These are phyloP conservation scores for Candolleomyces eurysporus DNA, from an alignment of 768 basidiomycete species.

Conservation along the genomic window DNA sequence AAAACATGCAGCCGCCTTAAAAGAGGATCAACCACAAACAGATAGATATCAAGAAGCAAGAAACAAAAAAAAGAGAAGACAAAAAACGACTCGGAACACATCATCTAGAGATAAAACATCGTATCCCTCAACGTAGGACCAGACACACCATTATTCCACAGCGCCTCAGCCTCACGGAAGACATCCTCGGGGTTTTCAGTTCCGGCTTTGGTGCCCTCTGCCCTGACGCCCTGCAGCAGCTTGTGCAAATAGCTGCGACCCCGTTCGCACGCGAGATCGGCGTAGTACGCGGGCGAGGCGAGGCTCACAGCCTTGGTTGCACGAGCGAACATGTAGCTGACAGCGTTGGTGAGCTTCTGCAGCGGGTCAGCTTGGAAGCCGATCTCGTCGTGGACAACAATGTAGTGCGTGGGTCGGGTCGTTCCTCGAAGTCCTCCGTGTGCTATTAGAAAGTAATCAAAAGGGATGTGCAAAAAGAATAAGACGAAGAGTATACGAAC, in stretches of 20 bases:
- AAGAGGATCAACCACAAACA: no score
- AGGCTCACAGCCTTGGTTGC: constrained; percentile 87
- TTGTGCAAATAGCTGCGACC: constrained; percentile 78
- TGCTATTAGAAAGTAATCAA: constrained; percentile 32
- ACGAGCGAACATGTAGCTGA: constrained; percentile 79
- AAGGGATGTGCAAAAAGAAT: neutral
- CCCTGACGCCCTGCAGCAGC: constrained; percentile 52
- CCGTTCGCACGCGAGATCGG: constrained; percentile 63
- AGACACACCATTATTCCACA: constrained; percentile 59
- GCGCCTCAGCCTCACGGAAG: constrained; percentile 45
- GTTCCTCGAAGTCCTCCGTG: constrained; percentile 76
- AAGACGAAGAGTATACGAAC: constrained; percentile 19
- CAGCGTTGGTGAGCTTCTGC: constrained; percentile 66
- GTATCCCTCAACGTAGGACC: constrained; percentile 54
- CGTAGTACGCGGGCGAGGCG: constrained; percentile 79
- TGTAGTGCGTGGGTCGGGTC: constrained; percentile 76
- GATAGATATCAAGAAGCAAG: no score
- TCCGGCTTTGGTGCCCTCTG: constrained; percentile 11
- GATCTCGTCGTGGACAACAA: constrained; percentile 79
- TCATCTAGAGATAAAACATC: constrained; percentile 62
- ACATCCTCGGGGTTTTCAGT: constrained; percentile 47
- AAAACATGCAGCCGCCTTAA: no score
- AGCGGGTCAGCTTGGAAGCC: constrained; percentile 64
- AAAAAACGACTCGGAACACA: no score
- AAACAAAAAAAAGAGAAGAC: no score